Base-by-base conservation (phyloP, 208 protist genomes). In the Acanthamoeba polyphaga region DNA sequence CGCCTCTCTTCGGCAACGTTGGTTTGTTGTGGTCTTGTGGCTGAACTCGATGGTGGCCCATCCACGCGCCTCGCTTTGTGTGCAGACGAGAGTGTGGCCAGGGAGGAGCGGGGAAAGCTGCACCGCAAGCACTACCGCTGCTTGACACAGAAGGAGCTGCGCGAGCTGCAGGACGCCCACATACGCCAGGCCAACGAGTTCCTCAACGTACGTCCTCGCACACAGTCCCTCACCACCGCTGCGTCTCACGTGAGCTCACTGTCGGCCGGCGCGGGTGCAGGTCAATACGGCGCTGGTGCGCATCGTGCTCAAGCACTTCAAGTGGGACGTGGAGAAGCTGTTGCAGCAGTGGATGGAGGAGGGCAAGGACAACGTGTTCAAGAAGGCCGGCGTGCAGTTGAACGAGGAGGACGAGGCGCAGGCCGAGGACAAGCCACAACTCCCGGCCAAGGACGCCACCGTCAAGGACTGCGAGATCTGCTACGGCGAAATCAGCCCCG, bases 291-390 rank as follows among this genome's bases (percentile, higher is more conserved):
- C 29, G 51, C 32, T 88, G 80, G 80, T 88, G 51, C 80, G 80
- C 9, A 88, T 88, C 43, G 80, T 88, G 80, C 80, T 88, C n/a
- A 88, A 88, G 80, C 53, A 88, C 24, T 88, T 88, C 80, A 88
- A 88, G 53, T 88, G 80, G 80, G 80, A 88, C 53, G 80, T 88
- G 80, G 80, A 88, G 80, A 88, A 88, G 80, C 53, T 88, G 51
- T 32, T 88, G 80, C 80, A 88, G 51, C 80, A 64, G 29, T 88
- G 80, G 80, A 88, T 88, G 80, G 80, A 88, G 22, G n/a, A 32
- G 51, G 80, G 80, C 27, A 88, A 88, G 80, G 80, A 66, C 15
- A 64, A 88, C 29, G 80, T 88, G 6, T 88, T 88, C 80, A 58
- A 88, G 9, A 7, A 88, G 53, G 80, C 80, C 53, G 80, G 80